Conservation (phyloP, 129 eudicot genomes). For the Helianthus annuus region HanXRQr2.0-SUNRISE NC_035446.2:121512835-121513334, state of each 20-base stretch:
- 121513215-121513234: slow-evolving; percentile 48
- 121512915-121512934: slow-evolving; percentile 29
- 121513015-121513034: slow-evolving; percentile 35
- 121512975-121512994: slow-evolving; percentile 44
- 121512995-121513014: slow-evolving; percentile 53
- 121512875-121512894: slow-evolving; percentile 25
- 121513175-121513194: slow-evolving; percentile 17
- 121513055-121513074: slow-evolving; percentile 51
- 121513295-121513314: slow-evolving; percentile 65
- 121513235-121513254: slow-evolving; percentile 48
- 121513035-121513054: slow-evolving; percentile 31
- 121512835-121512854: slow-evolving; percentile 32
- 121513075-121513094: slow-evolving; percentile 36
- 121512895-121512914: slow-evolving; percentile 16
- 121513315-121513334: slow-evolving; percentile 49
- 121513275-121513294: slow-evolving; percentile 43
- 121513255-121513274: slow-evolving; percentile 41
- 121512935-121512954: slow-evolving; percentile 22
- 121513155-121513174: slow-evolving; percentile 28
- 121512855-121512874: slow-evolving; percentile 25
- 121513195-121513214: slow-evolving; percentile 48
- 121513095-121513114: slow-evolving; percentile 16
- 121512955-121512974: slow-evolving; percentile 33
- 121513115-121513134: slow-evolving; percentile 29
- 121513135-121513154: slow-evolving; percentile 32